Conservation (phyloP, 2,329 filamentous ascomycete genomes). For the Pseudocercospora macadamiae region DNA sequence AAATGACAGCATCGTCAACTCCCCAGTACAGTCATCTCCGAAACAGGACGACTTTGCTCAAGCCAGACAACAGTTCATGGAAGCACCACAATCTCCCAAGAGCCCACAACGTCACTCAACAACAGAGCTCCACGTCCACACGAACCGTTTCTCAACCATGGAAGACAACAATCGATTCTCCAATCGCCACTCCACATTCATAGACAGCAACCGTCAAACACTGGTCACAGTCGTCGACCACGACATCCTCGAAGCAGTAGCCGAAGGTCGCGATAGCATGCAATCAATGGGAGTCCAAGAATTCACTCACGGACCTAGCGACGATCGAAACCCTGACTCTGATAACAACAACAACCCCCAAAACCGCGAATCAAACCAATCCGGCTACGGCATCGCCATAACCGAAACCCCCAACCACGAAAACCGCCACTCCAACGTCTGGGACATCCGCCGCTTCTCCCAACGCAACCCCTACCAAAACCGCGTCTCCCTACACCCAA, state of each 20-base stretch:
- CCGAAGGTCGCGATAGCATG: neutral
- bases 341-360: no score
- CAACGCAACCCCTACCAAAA: neutral
- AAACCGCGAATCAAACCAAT: neutral
- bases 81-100: slow-evolving; percentile 4
- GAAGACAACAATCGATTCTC: neutral
- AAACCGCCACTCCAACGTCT: slow-evolving; percentile 9
- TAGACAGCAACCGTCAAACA: neutral
- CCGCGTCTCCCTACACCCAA: neutral
- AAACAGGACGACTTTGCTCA: neutral
- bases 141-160: neutral
- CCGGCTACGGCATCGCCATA: neutral
- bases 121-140: neutral
- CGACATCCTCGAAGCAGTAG: slow-evolving; percentile 2
- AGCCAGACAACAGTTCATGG: neutral
- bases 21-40: neutral
- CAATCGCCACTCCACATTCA: neutral
- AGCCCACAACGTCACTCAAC: slow-evolving; percentile 8
- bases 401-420: neutral
- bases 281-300: slow-evolving; percentile 3
- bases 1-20: slow-evolving; percentile 11
- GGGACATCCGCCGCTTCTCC: neutral
- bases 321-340: no score
- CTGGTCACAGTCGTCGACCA: slow-evolving; percentile 5
- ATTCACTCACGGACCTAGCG: neutral